These are phyloP conservation scores for Lathyrus aphaca DNA, from an alignment of 306 rosid genomes.

Conservation along the genomic window DNA sequence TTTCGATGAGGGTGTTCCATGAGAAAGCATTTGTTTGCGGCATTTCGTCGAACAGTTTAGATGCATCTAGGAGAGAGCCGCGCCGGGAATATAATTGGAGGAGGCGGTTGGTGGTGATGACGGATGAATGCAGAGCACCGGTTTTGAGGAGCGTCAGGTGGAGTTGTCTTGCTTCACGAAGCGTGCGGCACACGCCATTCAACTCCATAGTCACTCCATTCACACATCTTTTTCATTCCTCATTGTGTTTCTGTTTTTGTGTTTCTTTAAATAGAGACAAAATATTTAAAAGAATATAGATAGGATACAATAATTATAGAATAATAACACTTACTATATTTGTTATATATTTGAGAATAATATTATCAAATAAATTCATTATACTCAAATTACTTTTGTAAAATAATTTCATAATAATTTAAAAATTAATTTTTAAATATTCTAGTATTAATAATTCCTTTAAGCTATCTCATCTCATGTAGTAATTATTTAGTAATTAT, in stretches of 20 bases:
- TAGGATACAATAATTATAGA: too few species aligned
- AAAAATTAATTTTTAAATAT: too few species aligned
- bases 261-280: too few species aligned
- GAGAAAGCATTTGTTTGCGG: conserved; percentile 64
- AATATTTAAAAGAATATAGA: too few species aligned
- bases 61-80: conserved; percentile 47
- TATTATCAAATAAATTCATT: too few species aligned
- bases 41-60: conserved; percentile 66
- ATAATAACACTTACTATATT: too few species aligned
- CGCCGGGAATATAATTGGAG: conserved; percentile 58
- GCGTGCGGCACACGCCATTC: conserved; percentile 48
- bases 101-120: conserved; percentile 62
- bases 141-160: conserved; percentile 63
- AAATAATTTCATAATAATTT: too few species aligned
- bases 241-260: background rate
- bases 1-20: conserved; percentile 64
- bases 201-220: conserved; percentile 47
- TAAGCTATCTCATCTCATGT: too few species aligned
- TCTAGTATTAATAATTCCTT: too few species aligned
- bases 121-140: conserved; percentile 52
- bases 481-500: too few species aligned
- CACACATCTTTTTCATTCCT: background rate
- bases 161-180: conserved; percentile 57
- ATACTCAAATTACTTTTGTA: too few species aligned
- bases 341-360: too few species aligned